These are phyloP conservation scores for Chalaropsis ovoidea DNA, from an alignment of 2,329 filamentous ascomycete genomes.

Conservation along the genomic window DNA sequence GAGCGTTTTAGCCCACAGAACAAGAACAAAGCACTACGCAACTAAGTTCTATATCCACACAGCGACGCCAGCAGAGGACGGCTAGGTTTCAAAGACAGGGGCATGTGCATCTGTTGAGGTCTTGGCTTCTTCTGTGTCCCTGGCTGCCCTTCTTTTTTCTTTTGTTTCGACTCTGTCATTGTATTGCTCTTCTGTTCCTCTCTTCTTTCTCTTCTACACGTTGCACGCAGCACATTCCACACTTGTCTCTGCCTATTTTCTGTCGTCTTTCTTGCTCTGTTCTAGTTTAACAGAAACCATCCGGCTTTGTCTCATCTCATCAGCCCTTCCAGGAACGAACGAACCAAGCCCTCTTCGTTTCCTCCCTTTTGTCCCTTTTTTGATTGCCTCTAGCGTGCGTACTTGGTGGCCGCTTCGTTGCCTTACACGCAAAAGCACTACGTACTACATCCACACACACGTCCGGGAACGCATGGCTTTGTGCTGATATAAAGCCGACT, in stretches of 20 bases:
- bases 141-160: not conserved
- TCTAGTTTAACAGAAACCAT: not conserved
- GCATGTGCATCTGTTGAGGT: conserved; percentile 13
- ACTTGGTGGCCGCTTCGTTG: not conserved
- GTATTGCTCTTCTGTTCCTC: not conserved
- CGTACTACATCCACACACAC: not conserved
- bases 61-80: not conserved
- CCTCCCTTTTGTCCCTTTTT: not conserved
- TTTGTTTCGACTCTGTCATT: not conserved
- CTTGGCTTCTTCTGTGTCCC: conserved; percentile 7
- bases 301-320: not conserved
- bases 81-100: conserved; percentile 15
- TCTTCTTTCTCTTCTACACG: conserved; percentile 1
- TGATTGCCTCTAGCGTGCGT: not conserved
- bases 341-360: not conserved
- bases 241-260: not conserved
- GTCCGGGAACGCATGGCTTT: not conserved
- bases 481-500: not conserved
- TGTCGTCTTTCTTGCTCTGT: not conserved
- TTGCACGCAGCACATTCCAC: not conserved
- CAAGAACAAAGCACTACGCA: not conserved
- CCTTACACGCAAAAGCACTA: not conserved
- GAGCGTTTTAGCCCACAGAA: conserved; percentile 7
- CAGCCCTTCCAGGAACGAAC: not conserved
- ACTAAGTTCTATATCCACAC: too few relatives aligned